Conservation (phyloP, 805 yeast genomes). For the Nakazawaea wickerhamii region DNA sequence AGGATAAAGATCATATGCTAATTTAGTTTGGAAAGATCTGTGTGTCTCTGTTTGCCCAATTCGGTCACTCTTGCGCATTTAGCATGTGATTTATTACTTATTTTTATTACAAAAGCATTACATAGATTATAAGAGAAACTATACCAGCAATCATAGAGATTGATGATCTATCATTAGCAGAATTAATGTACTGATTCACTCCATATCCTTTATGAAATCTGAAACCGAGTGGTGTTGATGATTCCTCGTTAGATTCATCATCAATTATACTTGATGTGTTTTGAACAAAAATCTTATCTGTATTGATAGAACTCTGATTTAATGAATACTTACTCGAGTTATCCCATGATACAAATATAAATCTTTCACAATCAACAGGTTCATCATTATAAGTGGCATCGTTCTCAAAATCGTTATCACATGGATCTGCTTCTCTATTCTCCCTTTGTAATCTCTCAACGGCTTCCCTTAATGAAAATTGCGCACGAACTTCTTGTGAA, state of each 20-base stretch:
- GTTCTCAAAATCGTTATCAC: constrained; percentile 8
- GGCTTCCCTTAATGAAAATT: constrained; percentile 4
- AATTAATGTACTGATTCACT: not conserved
- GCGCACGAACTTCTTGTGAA: not conserved
- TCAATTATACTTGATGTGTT: too few species aligned
- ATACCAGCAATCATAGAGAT: not conserved
- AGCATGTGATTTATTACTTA: too few species aligned
- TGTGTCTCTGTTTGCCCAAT: too few species aligned
- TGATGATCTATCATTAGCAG: not conserved
- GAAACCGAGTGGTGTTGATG: not conserved
- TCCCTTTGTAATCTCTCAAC: constrained; percentile 1
- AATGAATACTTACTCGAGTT: not conserved
- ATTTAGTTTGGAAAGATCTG: too few species aligned
- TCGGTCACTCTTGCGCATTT: not conserved
- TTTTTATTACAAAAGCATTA: too few species aligned
- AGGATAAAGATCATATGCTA: too few species aligned
- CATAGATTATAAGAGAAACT: not conserved
- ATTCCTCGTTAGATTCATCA: too few species aligned
- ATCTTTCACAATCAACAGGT: constrained; percentile 12
- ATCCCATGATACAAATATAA: constrained; percentile 8
- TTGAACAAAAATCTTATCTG: not conserved
- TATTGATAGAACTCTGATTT: not conserved
- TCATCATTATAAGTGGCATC: constrained; percentile 9
- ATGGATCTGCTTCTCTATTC: constrained; percentile 2
- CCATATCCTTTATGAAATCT: not conserved